A percentile compares a stretch with the other conserved stretches of the same genome.
These are phyloP conservation scores for Sporothrix inflata DNA, from an alignment of 2,329 filamentous ascomycete genomes.

Conservation along the genomic window DNA sequence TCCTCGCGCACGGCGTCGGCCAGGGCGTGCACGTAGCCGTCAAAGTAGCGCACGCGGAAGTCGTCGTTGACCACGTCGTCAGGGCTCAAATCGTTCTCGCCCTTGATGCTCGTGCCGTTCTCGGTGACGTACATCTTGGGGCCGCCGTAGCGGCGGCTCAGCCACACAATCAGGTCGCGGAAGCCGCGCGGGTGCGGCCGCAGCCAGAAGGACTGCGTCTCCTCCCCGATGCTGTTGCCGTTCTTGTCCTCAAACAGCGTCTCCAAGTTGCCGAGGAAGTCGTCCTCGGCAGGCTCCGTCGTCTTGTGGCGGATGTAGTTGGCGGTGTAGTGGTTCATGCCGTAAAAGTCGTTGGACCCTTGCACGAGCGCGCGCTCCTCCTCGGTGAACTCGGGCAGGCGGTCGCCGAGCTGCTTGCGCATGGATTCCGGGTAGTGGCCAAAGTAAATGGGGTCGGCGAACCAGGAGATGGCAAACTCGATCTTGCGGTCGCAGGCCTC, in stretches of 20 bases:
- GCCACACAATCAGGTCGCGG: conserved; percentile 74
- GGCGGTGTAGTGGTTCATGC: conserved; percentile 92
- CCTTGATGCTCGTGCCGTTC: conserved; percentile 83
- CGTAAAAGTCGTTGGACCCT: conserved; percentile 91
- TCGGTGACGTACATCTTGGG: conserved; percentile 87
- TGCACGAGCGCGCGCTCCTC: conserved; percentile 75
- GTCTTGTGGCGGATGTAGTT: conserved; percentile 80
- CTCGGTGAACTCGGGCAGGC: conserved; percentile 72
- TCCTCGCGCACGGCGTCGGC: conserved; percentile 71
- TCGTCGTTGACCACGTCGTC: conserved; percentile 78
- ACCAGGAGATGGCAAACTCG: conserved; percentile 87
- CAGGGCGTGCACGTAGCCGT: conserved; percentile 75
- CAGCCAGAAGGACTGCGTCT: conserved; percentile 83
- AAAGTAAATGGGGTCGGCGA: conserved; percentile 83
- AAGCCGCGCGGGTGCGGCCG: conserved; percentile 76
- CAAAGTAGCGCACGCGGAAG: conserved; percentile 79
- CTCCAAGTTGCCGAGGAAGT: conserved; percentile 77
- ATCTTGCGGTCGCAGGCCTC: conserved; percentile 79
- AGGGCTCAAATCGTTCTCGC: conserved; percentile 74
- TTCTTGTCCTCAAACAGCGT: conserved; percentile 70
- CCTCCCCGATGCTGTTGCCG: conserved; percentile 74
- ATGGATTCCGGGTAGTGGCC: conserved; percentile 84
- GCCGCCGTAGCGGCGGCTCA: conserved; percentile 73
- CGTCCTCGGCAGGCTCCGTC: conserved; percentile 62
- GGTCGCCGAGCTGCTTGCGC: conserved; percentile 76